These are phyloP conservation scores for Hyparrhenia diplandra DNA, from an alignment of 176 grass and related monocot species.

Conservation along the genomic window DNA sequence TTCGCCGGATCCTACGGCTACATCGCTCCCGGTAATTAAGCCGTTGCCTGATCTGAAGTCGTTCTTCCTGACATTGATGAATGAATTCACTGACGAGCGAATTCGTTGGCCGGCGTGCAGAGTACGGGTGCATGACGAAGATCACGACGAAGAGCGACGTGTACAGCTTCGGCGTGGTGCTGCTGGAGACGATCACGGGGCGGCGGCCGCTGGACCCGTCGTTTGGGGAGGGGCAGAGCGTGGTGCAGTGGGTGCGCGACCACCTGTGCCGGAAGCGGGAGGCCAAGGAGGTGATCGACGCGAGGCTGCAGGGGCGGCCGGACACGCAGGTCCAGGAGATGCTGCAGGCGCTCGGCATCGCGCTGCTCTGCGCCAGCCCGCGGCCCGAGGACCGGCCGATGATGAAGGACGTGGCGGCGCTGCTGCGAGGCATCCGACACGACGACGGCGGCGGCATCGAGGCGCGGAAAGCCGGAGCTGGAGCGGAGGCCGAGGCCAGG, in stretches of 20 bases:
- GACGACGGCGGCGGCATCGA: conserved; percentile 37
- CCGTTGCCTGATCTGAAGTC: background rate
- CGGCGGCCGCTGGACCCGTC: conserved; percentile 36
- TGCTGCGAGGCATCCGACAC: conserved; percentile 65
- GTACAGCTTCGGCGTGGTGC: conserved; percentile 87
- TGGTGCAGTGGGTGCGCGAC: conserved; percentile 79
- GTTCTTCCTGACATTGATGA: background rate
- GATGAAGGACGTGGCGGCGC: conserved; percentile 83
- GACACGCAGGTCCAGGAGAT: conserved; percentile 77
- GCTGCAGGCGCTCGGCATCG: conserved; percentile 83
- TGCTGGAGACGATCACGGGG: conserved; percentile 75
- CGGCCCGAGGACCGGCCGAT: conserved; percentile 55
- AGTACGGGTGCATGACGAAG: conserved; percentile 83
- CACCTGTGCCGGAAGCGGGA: conserved; percentile 61
- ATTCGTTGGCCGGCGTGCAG: conserved; percentile 33
- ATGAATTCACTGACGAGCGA: background rate
- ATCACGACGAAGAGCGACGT: conserved; percentile 97
- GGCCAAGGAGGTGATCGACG: conserved; percentile 54
- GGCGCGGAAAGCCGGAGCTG: conserved; percentile 25
- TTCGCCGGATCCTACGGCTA: conserved; percentile 94
- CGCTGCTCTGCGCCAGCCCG: conserved; percentile 61
- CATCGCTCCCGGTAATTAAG: conserved; percentile 94
- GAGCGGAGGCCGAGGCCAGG: background rate
- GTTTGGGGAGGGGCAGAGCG: conserved; percentile 64
- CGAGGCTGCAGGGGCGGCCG: conserved; percentile 44